phyloP scores from a whole-genome alignment of 2,329 filamentous ascomycete species.

The Myotisia sp. region DNA sequence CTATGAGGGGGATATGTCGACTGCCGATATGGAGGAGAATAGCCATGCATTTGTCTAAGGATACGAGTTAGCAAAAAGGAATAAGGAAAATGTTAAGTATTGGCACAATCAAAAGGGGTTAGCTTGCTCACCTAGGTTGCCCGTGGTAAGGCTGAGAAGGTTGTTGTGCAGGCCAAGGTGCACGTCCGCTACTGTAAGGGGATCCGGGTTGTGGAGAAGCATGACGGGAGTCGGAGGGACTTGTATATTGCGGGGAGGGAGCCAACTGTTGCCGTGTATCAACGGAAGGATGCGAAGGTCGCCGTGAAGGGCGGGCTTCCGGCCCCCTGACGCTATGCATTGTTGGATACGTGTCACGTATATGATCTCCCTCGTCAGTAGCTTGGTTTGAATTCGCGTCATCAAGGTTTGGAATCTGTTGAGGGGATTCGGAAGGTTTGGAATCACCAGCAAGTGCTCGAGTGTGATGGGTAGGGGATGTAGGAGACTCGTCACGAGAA shows the following conservation, averaged over 20 bases:
- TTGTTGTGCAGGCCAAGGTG: slow-evolving; percentile 37
- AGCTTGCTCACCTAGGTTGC: slow-evolving; percentile 37
- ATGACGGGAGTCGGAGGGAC: slow-evolving; percentile 41
- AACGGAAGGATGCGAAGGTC: slow-evolving; percentile 28
- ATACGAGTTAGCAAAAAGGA: slow-evolving; percentile 5
- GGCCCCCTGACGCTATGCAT: slow-evolving; percentile 22
- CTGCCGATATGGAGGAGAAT: slow-evolving; percentile 49
- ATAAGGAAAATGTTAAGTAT: background rate
- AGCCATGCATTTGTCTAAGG: slow-evolving; percentile 38
- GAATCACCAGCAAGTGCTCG: slow-evolving; percentile 19
- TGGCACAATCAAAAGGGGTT: too few species aligned
- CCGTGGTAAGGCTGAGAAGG: slow-evolving; percentile 27
- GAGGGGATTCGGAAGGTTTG: too few species aligned
- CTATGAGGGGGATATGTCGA: slow-evolving; percentile 40
- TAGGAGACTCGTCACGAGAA: slow-evolving; percentile 21
- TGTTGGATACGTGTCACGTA: slow-evolving; percentile 22
- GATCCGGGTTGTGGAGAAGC: slow-evolving; percentile 49
- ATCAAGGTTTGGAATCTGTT: too few species aligned
- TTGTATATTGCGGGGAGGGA: slow-evolving; percentile 45
- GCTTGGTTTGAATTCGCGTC: slow-evolving; percentile 18
- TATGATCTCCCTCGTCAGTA: slow-evolving; percentile 20
- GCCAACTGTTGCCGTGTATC: slow-evolving; percentile 36
- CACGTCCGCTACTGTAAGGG: slow-evolving; percentile 43
- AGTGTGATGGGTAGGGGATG: slow-evolving; percentile 17
- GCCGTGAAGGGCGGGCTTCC: slow-evolving; percentile 20